Percentiles rank a stretch among this genome's conserved stretches.
Conservation (phyloP, 2,329 filamentous ascomycete species). For the Fusarium mangiferae region DNA sequence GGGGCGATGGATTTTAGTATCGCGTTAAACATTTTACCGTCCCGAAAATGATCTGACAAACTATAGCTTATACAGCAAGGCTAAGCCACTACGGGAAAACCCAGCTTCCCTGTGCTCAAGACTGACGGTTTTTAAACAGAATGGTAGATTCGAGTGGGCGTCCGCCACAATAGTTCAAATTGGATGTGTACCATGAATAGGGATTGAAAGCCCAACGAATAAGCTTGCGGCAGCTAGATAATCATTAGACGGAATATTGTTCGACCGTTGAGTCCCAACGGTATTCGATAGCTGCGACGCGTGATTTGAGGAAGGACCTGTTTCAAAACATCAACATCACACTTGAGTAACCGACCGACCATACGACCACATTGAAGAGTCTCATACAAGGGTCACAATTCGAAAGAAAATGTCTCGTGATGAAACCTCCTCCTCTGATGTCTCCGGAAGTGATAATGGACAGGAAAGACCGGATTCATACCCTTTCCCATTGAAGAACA, state of each 20-base stretch:
- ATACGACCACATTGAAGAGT: neutral
- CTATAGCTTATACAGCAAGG: neutral
- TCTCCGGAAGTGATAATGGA: neutral
- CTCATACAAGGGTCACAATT: neutral
- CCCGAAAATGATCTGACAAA: neutral
- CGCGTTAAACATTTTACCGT: slow-evolving; percentile 1
- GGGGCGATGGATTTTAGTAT: neutral
- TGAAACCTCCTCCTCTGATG: neutral
- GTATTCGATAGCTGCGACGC: neutral
- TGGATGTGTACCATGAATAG: neutral
- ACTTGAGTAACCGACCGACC: neutral
- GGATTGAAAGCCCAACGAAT: too few species aligned
- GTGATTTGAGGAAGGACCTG: neutral
- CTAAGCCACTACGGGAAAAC: neutral
- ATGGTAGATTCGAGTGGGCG: neutral
- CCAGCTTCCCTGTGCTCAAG: neutral
- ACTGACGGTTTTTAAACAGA: neutral
- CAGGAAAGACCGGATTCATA: neutral
- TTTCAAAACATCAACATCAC: neutral
- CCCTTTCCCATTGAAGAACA: neutral
- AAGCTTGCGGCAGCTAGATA: neutral
- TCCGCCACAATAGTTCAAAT: neutral
- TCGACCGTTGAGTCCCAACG: neutral
- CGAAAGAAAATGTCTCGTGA: neutral
- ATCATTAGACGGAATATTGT: neutral